Evolutionary conservation across 2,329 filamentous ascomycete species (phyloP), one percentile per base, ranked within the genome.

Genomic region (Aspergillus sp.): DNA sequence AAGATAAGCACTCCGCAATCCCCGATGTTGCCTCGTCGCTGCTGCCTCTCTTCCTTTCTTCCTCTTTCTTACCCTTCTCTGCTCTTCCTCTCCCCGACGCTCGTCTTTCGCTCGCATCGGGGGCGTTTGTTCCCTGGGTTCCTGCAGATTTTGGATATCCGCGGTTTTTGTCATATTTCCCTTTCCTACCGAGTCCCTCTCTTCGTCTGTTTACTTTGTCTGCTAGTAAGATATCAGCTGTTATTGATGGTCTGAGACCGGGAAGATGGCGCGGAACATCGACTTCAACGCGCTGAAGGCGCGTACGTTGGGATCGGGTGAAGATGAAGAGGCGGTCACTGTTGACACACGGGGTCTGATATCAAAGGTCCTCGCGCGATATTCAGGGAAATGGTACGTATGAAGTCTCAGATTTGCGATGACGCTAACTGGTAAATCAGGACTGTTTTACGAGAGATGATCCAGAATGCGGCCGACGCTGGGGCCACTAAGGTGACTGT

Each of bases 391-490:
- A 67, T 95, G 89, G 80, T 86, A 77, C 4, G 82, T 74, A 6
- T 1, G 15, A 11, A 14, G n/a, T n/a, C n/a, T n/a, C n/a, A n/a
- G n/a, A n/a, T n/a, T n/a, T n/a, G n/a, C n/a, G n/a, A n/a, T n/a
- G n/a, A n/a, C n/a, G n/a, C n/a, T n/a, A n/a, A n/a, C n/a, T n/a
- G n/a, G n/a, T n/a, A n/a, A n/a, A n/a, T 41, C 24, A 63, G 60
- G 58, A 78, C 74, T 8, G 78, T 76, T 8, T 66, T 98, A 12
- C 78, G 91, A 68, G 91, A 98, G 58, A 78, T 98, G 40, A 86
- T 98, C 27, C 91, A 98, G 55, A 98, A 98, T 57, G 91, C 91
- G n/a, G 89, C 91, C 42, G 91, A 98, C 66, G 91, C 91, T 14
- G 84, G 88, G 53, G 91, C 91, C 29, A 83, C 80, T 11, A 88